phyloP scores from a whole-genome alignment of 768 basidiomycete species.

The Pisolithus tinctorius region DNA sequence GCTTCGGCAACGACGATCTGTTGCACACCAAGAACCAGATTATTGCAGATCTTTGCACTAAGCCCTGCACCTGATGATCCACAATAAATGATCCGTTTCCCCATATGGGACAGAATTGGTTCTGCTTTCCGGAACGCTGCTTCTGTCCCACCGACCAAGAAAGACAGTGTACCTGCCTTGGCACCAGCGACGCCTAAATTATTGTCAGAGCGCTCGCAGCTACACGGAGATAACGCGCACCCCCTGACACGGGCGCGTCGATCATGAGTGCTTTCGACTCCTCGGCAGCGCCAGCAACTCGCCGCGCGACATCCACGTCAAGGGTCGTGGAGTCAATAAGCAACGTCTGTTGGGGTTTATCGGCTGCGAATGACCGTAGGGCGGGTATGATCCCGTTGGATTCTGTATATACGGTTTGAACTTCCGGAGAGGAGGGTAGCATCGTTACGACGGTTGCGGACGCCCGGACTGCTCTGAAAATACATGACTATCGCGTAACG shows the following conservation, averaged over 20 bases:
- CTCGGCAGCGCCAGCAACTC: conserved; percentile 51
- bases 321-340: conserved; percentile 90
- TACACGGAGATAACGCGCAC: conserved; percentile 34
- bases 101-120: conserved; percentile 68
- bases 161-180: conserved; percentile 79
- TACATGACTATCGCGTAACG: conserved; percentile 8
- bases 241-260: conserved; percentile 91
- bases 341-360: conserved; percentile 41
- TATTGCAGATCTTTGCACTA: conserved; percentile 90
- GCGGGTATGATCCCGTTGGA: conserved; percentile 59
- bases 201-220: not conserved
- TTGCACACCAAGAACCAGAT: conserved; percentile 69
- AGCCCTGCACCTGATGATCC: conserved; percentile 77
- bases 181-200: conserved; percentile 77
- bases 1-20: conserved; percentile 85
- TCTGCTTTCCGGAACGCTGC: conserved; percentile 49
- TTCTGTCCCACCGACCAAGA: conserved; percentile 81
- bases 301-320: conserved; percentile 68
- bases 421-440: conserved; percentile 90
- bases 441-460: conserved; percentile 77
- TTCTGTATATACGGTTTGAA: conserved; percentile 64
- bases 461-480: conserved; percentile 50
- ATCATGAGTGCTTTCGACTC: conserved; percentile 65
- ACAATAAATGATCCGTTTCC: conserved; percentile 75
- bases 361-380: conserved; percentile 40